Evolutionary conservation across 1,139 yeast species (phyloP), one percentile per base, ranked within the genome.

Genomic region (Yamadazyma sp.): DNA sequence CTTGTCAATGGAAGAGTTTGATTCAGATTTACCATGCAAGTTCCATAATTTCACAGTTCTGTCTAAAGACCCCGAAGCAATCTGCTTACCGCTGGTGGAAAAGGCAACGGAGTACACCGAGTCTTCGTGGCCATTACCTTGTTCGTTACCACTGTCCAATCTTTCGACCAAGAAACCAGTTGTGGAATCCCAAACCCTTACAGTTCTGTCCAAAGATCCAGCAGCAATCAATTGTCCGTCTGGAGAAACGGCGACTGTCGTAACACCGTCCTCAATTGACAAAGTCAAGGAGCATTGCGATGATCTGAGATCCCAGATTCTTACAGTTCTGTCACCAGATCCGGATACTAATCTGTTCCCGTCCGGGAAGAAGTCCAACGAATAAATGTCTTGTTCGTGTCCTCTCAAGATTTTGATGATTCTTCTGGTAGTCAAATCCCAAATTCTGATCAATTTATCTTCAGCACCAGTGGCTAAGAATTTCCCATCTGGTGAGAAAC

Each of bases 381-480:
- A 91, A 66, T 92, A 92, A 54, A 92, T 91, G 66, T 92, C 98
- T 68, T 92, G 98, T 64, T 91, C 98, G 61, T 92, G 98, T 39
- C 98, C 98, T 49, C 86, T 79, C 63, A 92, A 79, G 47, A 88
- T 81, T 69, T 88, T 87, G 46, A 87, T 83, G 56, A 92, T 87
- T 57, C 92, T 81, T 64, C 91, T 81, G 30, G 94, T 81, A 39
- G 86, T 78, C 61, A 92, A 80, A 62, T 92, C 97, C 98, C 98
- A 92, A 58, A 92, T 91, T 64, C 98, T 80, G 55, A 92, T 92
- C 59, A 88, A 82, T 65, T 88, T 89, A 67, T 92, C 98, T 68
- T 92, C 98, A 31, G 98, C 98, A 58, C 98, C 98, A 14, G 98
- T 92, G 25, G 98, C 98, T 56, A 92, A 77, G 55, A 79, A 86